Evolutionary conservation across 2,329 filamentous ascomycete species (phyloP), one percentile per base, ranked within the genome.

Genomic region (Myriosclerotinia scirpicola): DNA sequence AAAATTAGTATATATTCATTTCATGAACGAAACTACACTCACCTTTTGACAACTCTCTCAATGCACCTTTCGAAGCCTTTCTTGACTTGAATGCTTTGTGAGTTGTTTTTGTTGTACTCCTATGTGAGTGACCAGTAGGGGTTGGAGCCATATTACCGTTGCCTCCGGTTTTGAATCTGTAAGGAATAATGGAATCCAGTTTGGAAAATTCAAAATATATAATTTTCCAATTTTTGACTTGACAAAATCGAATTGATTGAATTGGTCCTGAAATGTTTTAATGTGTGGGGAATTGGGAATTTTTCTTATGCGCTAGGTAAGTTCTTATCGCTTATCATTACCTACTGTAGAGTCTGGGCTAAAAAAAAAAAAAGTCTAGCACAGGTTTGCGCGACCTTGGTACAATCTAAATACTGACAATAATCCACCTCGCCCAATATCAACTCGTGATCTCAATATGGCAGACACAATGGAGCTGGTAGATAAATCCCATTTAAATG

Each of bases 11-110:
- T 15, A 38, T 15, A 68, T 65, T 38, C 22, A 48, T 44, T 58
- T 12, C 62, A 65, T 55, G 59, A 38, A 64, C 66, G 26, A 60
- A 30, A 5, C 14, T 60, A 38, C n/a, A 55, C 59, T 68, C 60
- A 93, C 92, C 93, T 83, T 98, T 98, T 67, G 88, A 85, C 71
- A 87, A 84, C 71, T 97, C 92, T 77, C 95, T 92, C 76, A 97
- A 79, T 67, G 92, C 86, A 75, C 91, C 88, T 79, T 98, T 98
- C 69, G 91, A 92, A 52, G 93, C 87, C 81, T 97, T 93, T 77
- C 89, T 89, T 67, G 92, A 92, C 81, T 99, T 99, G 84, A 93
- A 99, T 36, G 89, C 78, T 83, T 99, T 99, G 80, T 97, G 88
- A 71, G 85, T 81, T 75, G 87, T 83, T 83, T 98, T 99, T 64